These are phyloP conservation scores for Phanerochaete carnosa DNA, from an alignment of 768 basidiomycete genomes.

Conservation along the genomic window DNA sequence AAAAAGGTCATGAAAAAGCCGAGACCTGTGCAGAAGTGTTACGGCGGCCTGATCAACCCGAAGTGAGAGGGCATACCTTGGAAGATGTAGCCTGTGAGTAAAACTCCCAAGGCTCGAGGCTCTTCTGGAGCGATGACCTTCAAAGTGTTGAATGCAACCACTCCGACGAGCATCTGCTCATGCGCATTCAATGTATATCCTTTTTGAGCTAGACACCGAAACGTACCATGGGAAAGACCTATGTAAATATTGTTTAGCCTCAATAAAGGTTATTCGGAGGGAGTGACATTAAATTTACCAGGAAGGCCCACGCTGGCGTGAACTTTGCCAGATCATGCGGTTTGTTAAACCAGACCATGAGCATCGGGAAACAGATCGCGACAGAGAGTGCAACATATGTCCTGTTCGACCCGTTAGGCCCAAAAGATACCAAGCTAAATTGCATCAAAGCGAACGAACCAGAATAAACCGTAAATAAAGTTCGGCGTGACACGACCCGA, in stretches of 20 bases:
- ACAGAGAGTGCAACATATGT: conserved; percentile 37
- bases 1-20: conserved; percentile 50
- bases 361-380: conserved; percentile 42
- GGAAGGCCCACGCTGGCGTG: conserved; percentile 33
- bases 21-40: conserved; percentile 25
- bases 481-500: conserved; percentile 31
- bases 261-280: conserved; percentile 8
- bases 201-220: not conserved
- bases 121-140: conserved; percentile 34
- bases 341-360: conserved; percentile 48
- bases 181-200: conserved; percentile 1
- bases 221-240: conserved; percentile 28
- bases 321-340: conserved; percentile 42
- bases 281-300: conserved; percentile 27
- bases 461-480: conserved; percentile 41
- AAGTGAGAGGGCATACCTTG: conserved; percentile 31
- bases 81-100: conserved; percentile 45
- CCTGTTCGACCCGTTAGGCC: conserved; percentile 24
- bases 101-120: conserved; percentile 36
- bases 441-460: conserved; percentile 27
- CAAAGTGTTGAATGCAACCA: conserved; percentile 42
- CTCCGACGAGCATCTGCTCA: conserved; percentile 43
- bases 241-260: conserved; percentile 12
- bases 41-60: not conserved
- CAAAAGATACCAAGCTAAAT: not conserved